Conservation (phyloP, 345 rosid genomes). For the Bruguiera parviflora region DNA sequence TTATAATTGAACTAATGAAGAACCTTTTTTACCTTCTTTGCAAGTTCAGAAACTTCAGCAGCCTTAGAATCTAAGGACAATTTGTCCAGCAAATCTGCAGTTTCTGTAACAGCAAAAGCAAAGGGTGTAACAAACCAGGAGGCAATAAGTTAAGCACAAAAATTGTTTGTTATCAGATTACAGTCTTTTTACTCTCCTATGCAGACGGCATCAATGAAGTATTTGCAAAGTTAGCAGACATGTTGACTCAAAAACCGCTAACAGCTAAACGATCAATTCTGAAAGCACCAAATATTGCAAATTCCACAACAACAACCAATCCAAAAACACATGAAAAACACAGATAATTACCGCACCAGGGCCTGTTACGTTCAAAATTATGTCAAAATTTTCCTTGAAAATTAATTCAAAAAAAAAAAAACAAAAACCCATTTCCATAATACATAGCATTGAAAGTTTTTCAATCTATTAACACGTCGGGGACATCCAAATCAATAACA, state of each 20-base stretch:
- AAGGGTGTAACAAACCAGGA: constrained; percentile 27
- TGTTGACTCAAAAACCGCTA: neutral
- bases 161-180: neutral
- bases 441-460: neutral
- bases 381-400: too few relatives aligned
- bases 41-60: constrained; percentile 30
- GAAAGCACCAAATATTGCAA: neutral
- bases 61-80: constrained; percentile 52
- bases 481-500: constrained; percentile 19
- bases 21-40: constrained; percentile 37
- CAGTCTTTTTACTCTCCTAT: neutral
- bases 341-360: too few relatives aligned
- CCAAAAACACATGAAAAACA: too few relatives aligned
- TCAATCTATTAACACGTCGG: neutral
- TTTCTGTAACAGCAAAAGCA: constrained; percentile 37
- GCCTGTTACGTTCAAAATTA: too few relatives aligned
- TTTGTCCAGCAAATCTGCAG: constrained; percentile 55
- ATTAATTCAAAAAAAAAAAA: too few relatives aligned
- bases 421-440: too few relatives aligned
- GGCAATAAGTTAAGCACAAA: neutral
- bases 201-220: neutral
- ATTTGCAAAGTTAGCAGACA: too few relatives aligned
- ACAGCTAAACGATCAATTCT: neutral
- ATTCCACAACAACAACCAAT: too few relatives aligned
- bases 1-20: neutral